Conservation (phyloP, 495 filamentous ascomycete species). For the Penicillium waksmanii region DNA sequence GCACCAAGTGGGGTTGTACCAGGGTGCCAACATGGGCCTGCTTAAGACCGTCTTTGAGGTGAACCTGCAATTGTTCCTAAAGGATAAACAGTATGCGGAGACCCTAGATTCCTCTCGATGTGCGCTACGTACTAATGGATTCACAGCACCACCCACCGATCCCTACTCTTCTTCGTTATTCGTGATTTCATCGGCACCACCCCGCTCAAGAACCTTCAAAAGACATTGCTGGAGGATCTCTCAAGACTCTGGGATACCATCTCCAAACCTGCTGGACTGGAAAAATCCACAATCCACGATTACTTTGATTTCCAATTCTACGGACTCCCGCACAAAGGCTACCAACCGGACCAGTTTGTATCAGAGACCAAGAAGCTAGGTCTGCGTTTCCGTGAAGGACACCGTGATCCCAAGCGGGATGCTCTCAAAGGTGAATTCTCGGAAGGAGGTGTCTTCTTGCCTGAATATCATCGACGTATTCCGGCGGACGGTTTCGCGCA, state of each 20-base stretch:
- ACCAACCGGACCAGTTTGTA: slow-evolving; percentile 92
- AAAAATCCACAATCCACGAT: slow-evolving; percentile 87
- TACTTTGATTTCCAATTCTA: slow-evolving; percentile 99
- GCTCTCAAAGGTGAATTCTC: slow-evolving; percentile 66
- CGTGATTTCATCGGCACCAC: slow-evolving; percentile 93
- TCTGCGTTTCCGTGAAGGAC: slow-evolving; percentile 78
- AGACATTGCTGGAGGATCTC: slow-evolving; percentile 88
- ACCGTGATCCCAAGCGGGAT: slow-evolving; percentile 62
- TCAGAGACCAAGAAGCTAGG: slow-evolving; percentile 78
- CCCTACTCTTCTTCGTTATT: slow-evolving; percentile 97
- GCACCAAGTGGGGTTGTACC: slow-evolving; percentile 96
- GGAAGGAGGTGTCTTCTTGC: slow-evolving; percentile 80
- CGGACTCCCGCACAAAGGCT: slow-evolving; percentile 92
- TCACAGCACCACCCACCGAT: slow-evolving; percentile 79
- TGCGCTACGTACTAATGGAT: slow-evolving; percentile 24
- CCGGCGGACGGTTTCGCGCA: slow-evolving; percentile 93
- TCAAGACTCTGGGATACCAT: slow-evolving; percentile 88
- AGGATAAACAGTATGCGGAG: slow-evolving; percentile 78
- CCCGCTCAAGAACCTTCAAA: slow-evolving; percentile 82
- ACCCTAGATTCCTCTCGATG: not conserved
- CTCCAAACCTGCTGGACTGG: slow-evolving; percentile 85
- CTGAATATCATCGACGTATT: slow-evolving; percentile 93
- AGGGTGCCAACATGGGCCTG: slow-evolving; percentile 98
- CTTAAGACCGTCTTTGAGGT: slow-evolving; percentile 99
- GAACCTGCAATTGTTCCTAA: slow-evolving; percentile 93